These are phyloP conservation scores for Globisporangium cederbergense DNA, from an alignment of 352 stramenopile genomes.

Conservation along the genomic window DNA sequence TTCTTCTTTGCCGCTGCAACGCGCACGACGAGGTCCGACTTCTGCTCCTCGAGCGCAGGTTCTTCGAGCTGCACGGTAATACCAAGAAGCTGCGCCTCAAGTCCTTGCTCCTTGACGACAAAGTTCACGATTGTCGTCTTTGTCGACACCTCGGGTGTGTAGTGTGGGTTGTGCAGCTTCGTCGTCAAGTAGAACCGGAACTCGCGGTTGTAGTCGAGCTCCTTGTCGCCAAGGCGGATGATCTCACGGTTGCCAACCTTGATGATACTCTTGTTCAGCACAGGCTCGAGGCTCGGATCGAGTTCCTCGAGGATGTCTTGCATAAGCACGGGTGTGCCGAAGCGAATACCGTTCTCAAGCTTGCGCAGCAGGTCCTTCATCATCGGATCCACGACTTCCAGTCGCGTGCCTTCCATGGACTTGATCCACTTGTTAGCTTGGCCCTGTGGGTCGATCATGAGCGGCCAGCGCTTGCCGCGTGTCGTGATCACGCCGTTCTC, in stretches of 20 bases:
- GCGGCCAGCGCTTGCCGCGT: conserved; percentile 91
- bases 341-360: conserved; percentile 93
- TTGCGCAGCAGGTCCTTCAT: conserved; percentile 93
- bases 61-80: conserved; percentile 94
- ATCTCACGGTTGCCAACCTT: conserved; percentile 93
- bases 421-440: conserved; percentile 98
- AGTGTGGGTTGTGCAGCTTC: conserved; percentile 95
- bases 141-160: conserved; percentile 93
- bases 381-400: conserved; percentile 94
- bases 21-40: conserved; percentile 87
- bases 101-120: conserved; percentile 92
- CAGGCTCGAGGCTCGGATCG: conserved; percentile 91
- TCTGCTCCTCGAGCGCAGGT: conserved; percentile 93
- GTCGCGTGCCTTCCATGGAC: conserved; percentile 84
- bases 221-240: conserved; percentile 93
- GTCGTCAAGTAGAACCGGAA: conserved; percentile 97
- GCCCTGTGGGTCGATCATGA: conserved; percentile 96
- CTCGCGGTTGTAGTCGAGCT: conserved; percentile 93
- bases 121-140: conserved; percentile 98
- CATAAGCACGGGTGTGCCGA: conserved; percentile 92
- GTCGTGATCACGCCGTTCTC: conserved; percentile 97
- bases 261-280: conserved; percentile 94
- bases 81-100: conserved; percentile 93
- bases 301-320: conserved; percentile 96
- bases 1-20: conserved; percentile 94